Evolutionary conservation across 164 flowering plant species (phyloP).

Genomic region (Magnolia sinica): DNA sequence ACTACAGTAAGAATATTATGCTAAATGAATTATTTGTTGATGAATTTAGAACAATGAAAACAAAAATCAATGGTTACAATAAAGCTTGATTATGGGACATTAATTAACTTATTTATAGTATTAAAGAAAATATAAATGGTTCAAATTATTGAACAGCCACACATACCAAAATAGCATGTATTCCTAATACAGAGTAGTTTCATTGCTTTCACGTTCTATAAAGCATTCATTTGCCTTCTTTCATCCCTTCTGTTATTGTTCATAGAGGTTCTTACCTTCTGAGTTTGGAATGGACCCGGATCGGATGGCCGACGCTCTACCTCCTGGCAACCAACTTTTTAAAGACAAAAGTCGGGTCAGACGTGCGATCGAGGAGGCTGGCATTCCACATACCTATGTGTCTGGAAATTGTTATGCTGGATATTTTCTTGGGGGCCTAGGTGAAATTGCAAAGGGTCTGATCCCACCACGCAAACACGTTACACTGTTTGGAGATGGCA

Average conservation of each 20-base stretch:
- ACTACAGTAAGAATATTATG: too few species aligned
- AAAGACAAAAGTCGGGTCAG: constrained; percentile 5
- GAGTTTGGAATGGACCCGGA: constrained; percentile 10
- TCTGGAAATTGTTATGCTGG: constrained; percentile 5
- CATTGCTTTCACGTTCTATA: too few species aligned
- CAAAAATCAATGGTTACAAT: too few species aligned
- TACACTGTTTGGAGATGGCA: constrained; percentile 6
- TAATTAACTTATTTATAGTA: too few species aligned
- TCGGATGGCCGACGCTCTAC: constrained; percentile 7
- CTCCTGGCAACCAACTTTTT: constrained; percentile 1
- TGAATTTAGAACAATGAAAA: too few species aligned
- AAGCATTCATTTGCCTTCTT: neutral
- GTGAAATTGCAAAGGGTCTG: neutral
- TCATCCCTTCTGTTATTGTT: neutral
- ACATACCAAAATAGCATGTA: too few species aligned
- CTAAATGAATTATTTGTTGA: too few species aligned
- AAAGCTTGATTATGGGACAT: too few species aligned
- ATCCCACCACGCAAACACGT: neutral
- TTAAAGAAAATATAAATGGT: too few species aligned
- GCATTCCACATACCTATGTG: constrained; percentile 12
- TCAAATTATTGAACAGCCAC: too few species aligned
- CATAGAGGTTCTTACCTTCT: constrained; percentile 8
- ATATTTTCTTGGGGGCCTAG: constrained; percentile 5
- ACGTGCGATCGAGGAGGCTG: constrained; percentile 6
- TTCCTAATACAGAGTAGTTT: too few species aligned